These are phyloP conservation scores for Dioszegia crocea DNA, from an alignment of 768 basidiomycete species.

Conservation along the genomic window DNA sequence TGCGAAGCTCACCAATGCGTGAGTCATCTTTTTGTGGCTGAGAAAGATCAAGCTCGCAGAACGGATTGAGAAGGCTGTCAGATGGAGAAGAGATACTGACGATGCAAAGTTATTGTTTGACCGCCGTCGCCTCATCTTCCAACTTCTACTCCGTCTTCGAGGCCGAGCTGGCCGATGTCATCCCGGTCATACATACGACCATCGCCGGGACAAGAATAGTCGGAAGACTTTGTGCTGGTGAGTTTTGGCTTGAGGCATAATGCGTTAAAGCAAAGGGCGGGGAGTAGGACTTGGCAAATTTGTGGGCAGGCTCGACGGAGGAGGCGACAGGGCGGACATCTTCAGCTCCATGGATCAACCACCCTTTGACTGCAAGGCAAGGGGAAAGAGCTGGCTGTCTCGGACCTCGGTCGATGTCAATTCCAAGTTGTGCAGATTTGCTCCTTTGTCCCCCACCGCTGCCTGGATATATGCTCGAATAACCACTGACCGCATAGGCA, in stretches of 20 bases:
- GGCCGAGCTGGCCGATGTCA: slow-evolving; percentile 82
- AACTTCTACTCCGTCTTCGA: slow-evolving; percentile 99
- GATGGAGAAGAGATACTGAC: no score
- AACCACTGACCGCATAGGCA: slow-evolving; percentile 45
- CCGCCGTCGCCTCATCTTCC: slow-evolving; percentile 85
- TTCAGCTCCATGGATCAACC: no score
- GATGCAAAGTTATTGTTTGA: slow-evolving; percentile 74
- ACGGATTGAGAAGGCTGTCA: no score
- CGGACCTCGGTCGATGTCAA: no score
- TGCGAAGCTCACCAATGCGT: slow-evolving; percentile 86
- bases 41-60: neutral
- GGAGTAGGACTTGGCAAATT: no score
- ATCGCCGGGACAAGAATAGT: slow-evolving; percentile 92
- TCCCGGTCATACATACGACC: slow-evolving; percentile 93
- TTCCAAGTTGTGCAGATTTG: no score
- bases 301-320: no score
- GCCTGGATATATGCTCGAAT: no score
- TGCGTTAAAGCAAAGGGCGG: neutral
- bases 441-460: no score
- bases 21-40: slow-evolving; percentile 12
- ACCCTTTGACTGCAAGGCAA: no score
- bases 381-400: no score
- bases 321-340: no score
- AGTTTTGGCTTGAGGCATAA: neutral
- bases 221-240: slow-evolving; percentile 83